Percentiles rank a stretch among this genome's conserved stretches.
phyloP scores from a whole-genome alignment of 2,329 filamentous ascomycete genomes.

The Nothopassalora personata region DNA sequence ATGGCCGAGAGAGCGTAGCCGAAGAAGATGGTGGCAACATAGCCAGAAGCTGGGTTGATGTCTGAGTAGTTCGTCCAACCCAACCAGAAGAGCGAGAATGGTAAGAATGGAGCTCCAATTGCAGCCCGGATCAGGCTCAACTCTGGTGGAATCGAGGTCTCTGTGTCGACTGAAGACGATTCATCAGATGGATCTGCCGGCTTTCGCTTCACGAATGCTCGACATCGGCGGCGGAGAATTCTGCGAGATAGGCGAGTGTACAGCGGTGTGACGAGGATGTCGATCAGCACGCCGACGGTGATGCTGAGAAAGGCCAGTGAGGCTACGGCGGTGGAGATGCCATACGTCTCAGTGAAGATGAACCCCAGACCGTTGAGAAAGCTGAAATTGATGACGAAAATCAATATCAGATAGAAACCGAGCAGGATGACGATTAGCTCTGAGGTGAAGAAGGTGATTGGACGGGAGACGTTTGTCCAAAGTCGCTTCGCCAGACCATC shows the following conservation, averaged over 20 bases:
- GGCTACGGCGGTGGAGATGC: constrained; percentile 36
- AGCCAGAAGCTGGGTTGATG: constrained; percentile 48
- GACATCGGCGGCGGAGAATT: constrained; percentile 12
- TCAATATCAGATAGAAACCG: constrained; percentile 46
- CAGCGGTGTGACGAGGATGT: constrained; percentile 32
- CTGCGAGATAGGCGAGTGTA: constrained; percentile 9
- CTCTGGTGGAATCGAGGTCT: neutral
- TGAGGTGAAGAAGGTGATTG: constrained; percentile 15
- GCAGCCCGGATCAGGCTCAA: neutral
- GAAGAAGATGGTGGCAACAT: constrained; percentile 47
- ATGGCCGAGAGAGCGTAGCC: constrained; percentile 47
- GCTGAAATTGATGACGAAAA: constrained; percentile 51
- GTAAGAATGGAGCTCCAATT: constrained; percentile 21
- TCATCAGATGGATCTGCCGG: neutral
- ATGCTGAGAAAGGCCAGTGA: constrained; percentile 43
- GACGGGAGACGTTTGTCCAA: constrained; percentile 8
- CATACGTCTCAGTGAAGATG: constrained; percentile 44
- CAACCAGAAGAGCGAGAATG: constrained; percentile 48
- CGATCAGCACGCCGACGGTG: constrained; percentile 38
- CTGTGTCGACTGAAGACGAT: neutral
- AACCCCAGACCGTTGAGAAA: constrained; percentile 49
- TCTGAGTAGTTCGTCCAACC: constrained; percentile 40
- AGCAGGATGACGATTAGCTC: constrained; percentile 42
- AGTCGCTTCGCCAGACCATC: constrained; percentile 15
- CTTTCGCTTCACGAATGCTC: constrained; percentile 8